phyloP scores from a whole-genome alignment of 192 early-diverging fungal genomes.

The Backusella psychrophila region DNA sequence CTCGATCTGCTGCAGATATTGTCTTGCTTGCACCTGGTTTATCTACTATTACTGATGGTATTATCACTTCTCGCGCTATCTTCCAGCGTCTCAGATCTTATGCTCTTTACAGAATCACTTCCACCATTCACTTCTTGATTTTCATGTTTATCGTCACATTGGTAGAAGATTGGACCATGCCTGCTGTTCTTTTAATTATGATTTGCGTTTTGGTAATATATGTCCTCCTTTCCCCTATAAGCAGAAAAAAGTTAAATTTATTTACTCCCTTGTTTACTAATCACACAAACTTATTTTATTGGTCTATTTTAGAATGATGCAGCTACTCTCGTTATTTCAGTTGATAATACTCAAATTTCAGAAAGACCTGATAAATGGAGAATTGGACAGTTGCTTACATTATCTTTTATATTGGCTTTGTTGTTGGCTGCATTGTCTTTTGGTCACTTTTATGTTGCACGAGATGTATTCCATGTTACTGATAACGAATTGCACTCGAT shows the following conservation, averaged over 20 bases:
- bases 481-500: slow-evolving; percentile 73
- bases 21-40: slow-evolving; percentile 88
- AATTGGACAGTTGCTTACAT: slow-evolving; percentile 85
- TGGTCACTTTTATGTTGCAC: slow-evolving; percentile 80
- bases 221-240: not conserved
- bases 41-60: slow-evolving; percentile 91
- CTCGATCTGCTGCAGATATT: slow-evolving; percentile 93
- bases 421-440: slow-evolving; percentile 78
- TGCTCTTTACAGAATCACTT: slow-evolving; percentile 93
- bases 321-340: slow-evolving; percentile 86
- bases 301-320: slow-evolving; percentile 67
- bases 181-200: slow-evolving; percentile 78
- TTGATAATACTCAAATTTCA: slow-evolving; percentile 93
- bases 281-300: not conserved
- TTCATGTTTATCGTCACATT: slow-evolving; percentile 94
- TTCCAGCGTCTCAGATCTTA: slow-evolving; percentile 96
- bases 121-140: slow-evolving; percentile 94
- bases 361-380: slow-evolving; percentile 91
- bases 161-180: slow-evolving; percentile 77
- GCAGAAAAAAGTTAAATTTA: not conserved
- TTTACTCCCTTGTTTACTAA: not conserved
- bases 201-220: slow-evolving; percentile 72
- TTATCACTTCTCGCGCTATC: slow-evolving; percentile 86
- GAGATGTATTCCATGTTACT: slow-evolving; percentile 58
- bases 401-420: slow-evolving; percentile 75